Conservation (phyloP, 2,329 filamentous ascomycete species). For the Cephalotrichum gorgonifer region DNA sequence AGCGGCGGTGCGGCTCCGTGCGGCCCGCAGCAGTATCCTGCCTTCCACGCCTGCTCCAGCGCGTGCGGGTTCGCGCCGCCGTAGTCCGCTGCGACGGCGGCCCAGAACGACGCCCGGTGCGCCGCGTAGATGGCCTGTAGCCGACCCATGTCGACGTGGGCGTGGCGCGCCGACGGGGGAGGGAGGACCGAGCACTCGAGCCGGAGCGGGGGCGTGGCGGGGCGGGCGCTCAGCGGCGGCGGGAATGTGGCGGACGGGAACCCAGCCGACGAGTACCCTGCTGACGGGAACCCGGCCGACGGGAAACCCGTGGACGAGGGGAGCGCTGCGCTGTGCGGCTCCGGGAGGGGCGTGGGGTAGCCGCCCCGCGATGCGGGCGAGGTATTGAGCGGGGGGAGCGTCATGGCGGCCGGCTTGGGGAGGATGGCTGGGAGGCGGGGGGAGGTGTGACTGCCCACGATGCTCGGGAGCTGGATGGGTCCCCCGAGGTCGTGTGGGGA, state of each 20-base stretch:
- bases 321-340: conserved; percentile 33
- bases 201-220: conserved; percentile 36
- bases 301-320: no score
- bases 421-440: conserved; percentile 51
- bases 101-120: conserved; percentile 65
- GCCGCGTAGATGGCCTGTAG: conserved; percentile 60
- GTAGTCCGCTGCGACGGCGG: conserved; percentile 61
- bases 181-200: conserved; percentile 48
- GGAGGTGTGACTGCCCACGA: conserved; percentile 32
- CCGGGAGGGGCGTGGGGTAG: conserved; percentile 30
- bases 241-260: conserved; percentile 24
- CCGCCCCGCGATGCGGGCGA: conserved; percentile 22
- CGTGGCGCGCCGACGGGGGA: conserved; percentile 21
- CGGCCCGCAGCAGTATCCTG: conserved; percentile 30
- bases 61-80: conserved; percentile 52
- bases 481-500: conserved; percentile 27
- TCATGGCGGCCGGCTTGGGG: conserved; percentile 51
- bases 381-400: conserved; percentile 24
- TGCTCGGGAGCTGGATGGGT: conserved; percentile 42
- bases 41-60: conserved; percentile 62
- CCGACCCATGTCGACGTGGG: conserved; percentile 51
- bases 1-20: conserved; percentile 33
- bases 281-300: no score
- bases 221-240: conserved; percentile 18
- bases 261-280: no score